Conservation (phyloP, 78 protist genomes). For the Chrysochromulina parva region DNA sequence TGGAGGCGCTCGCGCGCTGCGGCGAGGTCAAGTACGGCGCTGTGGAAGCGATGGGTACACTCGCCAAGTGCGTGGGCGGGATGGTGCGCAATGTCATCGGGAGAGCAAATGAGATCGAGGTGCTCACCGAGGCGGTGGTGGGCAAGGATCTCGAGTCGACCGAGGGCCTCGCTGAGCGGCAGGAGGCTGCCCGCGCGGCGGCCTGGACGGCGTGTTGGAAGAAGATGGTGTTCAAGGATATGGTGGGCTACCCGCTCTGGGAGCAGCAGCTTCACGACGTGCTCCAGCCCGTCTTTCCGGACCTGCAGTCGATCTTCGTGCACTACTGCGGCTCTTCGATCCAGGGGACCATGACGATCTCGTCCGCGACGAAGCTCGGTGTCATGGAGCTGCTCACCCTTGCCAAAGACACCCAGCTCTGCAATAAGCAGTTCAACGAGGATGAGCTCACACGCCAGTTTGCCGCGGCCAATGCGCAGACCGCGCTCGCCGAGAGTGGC, state of each 20-base stretch:
- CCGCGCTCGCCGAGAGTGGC: too few relatives aligned
- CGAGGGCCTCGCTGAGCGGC: too few relatives aligned
- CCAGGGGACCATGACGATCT: too few relatives aligned
- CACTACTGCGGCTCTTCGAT: not conserved
- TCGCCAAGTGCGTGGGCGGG: not conserved
- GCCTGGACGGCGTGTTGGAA: not conserved
- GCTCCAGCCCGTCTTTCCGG: not conserved
- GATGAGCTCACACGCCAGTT: too few relatives aligned
- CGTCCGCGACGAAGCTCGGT: too few relatives aligned
- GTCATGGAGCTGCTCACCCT: too few relatives aligned
- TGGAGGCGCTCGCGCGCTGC: not conserved
- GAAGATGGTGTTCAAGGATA: not conserved
- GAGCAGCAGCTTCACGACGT: not conserved
- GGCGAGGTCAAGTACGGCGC: not conserved
- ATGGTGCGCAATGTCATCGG: not conserved
- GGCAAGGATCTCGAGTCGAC: too few relatives aligned
- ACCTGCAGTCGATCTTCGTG: not conserved
- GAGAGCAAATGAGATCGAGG: too few relatives aligned
- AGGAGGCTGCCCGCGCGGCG: not conserved
- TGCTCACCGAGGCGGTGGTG: too few relatives aligned
- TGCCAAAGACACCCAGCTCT: too few relatives aligned
- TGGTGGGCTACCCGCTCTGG: not conserved
- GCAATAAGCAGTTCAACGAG: too few relatives aligned
- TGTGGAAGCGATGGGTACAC: not conserved
- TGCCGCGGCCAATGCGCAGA: too few relatives aligned